Evolutionary conservation across 176 grass and related monocot species (phyloP).

Genomic region (Triticum dicoccoides): DNA sequence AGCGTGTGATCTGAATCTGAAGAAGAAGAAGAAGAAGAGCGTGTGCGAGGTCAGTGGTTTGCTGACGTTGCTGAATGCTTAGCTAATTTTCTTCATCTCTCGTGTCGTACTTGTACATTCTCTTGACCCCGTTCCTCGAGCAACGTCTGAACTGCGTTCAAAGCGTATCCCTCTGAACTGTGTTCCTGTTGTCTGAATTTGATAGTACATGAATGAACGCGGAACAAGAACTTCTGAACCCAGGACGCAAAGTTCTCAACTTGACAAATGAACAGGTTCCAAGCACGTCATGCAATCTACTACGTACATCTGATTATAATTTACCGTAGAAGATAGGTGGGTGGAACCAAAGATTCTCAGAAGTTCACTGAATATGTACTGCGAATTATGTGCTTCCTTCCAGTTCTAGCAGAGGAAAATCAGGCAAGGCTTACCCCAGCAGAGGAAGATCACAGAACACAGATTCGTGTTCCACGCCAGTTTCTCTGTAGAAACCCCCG

Average conservation of each 20-base stretch:
- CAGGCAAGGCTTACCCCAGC: not conserved
- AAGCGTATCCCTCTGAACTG: not conserved
- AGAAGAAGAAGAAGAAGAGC: not conserved
- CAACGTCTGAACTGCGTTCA: not conserved
- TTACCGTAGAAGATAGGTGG: no score
- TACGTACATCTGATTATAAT: no score
- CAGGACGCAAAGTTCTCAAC: no score
- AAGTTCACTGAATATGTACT: not conserved
- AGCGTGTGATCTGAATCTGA: not conserved
- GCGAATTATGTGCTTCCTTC: not conserved
- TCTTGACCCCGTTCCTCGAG: not conserved
- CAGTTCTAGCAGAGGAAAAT: not conserved
- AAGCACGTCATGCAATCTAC: no score
- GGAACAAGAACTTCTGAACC: not conserved
- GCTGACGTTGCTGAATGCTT: constrained; percentile 28
- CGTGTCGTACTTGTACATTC: not conserved
- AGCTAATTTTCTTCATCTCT: not conserved
- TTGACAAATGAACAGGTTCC: no score
- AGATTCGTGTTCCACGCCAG: not conserved
- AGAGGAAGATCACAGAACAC: not conserved
- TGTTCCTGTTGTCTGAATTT: not conserved
- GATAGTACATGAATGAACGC: not conserved
- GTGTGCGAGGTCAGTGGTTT: constrained; percentile 24
- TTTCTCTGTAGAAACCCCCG: not conserved
- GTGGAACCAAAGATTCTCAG: not conserved